Percentiles rank a stretch among this genome's conserved stretches.
Evolutionary conservation across 2,329 filamentous ascomycete species (phyloP).

Genomic region (Nothophaeocryptopus gaeumannii): DNA sequence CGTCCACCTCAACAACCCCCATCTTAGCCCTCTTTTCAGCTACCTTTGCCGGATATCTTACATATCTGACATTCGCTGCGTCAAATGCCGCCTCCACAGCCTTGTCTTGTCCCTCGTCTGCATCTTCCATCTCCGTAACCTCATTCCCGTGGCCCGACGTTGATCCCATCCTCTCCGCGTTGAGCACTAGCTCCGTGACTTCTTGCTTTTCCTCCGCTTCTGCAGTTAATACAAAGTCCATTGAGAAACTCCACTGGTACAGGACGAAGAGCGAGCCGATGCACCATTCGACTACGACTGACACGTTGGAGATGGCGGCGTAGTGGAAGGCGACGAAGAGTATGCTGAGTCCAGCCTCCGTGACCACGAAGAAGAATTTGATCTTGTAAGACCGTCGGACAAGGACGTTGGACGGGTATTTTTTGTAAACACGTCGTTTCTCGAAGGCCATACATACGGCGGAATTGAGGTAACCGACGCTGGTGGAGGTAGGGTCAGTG

Average conservation of each 20-base stretch:
- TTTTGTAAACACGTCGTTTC: constrained; percentile 1
- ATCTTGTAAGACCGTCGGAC: constrained; percentile 1
- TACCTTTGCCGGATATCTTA: background rate
- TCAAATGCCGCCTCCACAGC: no score
- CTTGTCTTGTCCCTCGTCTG: no score
- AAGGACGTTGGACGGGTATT: background rate
- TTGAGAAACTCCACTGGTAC: constrained; percentile 4
- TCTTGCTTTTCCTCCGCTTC: background rate
- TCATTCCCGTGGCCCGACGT: no score
- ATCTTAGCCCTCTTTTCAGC: background rate
- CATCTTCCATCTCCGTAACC: no score
- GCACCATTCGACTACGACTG: background rate
- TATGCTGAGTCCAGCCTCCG: background rate
- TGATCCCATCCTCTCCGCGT: background rate
- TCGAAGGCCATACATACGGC: constrained; percentile 1
- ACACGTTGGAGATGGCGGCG: background rate
- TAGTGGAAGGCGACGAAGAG: background rate
- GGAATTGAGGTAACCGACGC: background rate
- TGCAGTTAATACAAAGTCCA: background rate
- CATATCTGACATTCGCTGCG: no score
- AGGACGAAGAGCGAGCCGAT: constrained; percentile 1
- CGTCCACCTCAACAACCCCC: background rate
- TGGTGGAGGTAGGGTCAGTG: background rate
- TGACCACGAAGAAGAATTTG: constrained; percentile 1
- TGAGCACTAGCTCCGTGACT: constrained; percentile 1